Conservation (phyloP, 495 filamentous ascomycete species). For the Schizothecium vesticola region DNA sequence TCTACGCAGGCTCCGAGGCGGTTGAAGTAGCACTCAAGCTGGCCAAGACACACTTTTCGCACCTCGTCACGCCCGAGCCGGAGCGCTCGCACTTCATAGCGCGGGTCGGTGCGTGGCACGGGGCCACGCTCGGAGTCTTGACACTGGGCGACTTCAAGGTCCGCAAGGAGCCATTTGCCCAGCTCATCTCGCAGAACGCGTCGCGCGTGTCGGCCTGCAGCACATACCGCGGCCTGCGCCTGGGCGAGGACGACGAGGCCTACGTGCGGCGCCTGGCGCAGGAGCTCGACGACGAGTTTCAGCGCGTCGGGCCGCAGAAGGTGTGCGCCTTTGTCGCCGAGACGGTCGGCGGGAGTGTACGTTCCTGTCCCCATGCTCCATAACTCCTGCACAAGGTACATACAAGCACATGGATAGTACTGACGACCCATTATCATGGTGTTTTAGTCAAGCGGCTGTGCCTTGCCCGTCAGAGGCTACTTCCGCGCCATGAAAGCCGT, state of each 20-base stretch:
- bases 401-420: no score
- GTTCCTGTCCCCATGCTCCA: no score
- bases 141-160: conserved; percentile 54
- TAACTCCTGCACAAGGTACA: no score
- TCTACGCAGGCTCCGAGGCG: conserved; percentile 20
- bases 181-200: conserved; percentile 35
- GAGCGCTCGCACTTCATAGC: conserved; percentile 51
- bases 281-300: conserved; percentile 67
- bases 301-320: conserved; percentile 56
- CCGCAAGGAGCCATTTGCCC: conserved; percentile 54
- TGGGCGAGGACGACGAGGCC: conserved; percentile 19
- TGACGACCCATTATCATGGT: no score
- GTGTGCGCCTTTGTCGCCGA: conserved; percentile 70
- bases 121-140: conserved; percentile 58
- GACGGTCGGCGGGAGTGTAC: conserved; percentile 49
- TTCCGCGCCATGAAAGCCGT: conserved; percentile 58
- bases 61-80: conserved; percentile 34
- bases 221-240: conserved; percentile 22
- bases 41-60: conserved; percentile 35
- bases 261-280: conserved; percentile 46
- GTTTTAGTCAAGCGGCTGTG: conserved; percentile 2
- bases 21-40: conserved; percentile 46
- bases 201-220: conserved; percentile 60
- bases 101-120: conserved; percentile 61
- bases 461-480: conserved; percentile 43